A percentile compares a stretch with the other conserved stretches of the same genome.
Conservation (phyloP, 768 basidiomycete species). For the Podaxis sp. region DNA sequence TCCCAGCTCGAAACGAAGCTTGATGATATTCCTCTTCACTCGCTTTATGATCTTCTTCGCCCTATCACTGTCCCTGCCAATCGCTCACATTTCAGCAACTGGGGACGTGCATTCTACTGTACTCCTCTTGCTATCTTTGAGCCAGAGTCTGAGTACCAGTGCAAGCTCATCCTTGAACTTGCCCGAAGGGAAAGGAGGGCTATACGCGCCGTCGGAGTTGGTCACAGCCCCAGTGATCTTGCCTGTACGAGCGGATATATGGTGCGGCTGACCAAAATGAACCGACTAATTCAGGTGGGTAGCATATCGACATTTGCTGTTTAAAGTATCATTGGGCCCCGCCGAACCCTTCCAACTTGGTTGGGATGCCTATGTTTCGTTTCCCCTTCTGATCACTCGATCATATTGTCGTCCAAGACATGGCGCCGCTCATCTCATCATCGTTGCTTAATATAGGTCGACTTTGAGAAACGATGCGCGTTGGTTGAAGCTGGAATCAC, state of each 20-base stretch:
- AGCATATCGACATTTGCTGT: constrained; percentile 6
- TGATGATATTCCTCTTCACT: constrained; percentile 38
- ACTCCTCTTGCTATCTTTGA: constrained; percentile 69
- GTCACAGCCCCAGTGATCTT: constrained; percentile 92
- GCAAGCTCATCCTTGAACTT: constrained; percentile 74
- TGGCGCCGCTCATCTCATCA: constrained; percentile 9
- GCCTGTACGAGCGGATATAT: constrained; percentile 88
- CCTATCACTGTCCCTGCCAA: constrained; percentile 50
- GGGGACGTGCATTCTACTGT: constrained; percentile 81
- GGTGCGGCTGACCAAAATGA: constrained; percentile 73
- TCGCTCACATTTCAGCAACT: constrained; percentile 68
- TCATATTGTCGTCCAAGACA: neutral
- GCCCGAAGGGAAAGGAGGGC: constrained; percentile 69
- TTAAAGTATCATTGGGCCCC: neutral
- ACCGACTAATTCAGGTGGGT: constrained; percentile 75
- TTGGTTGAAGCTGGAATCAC: constrained; percentile 78
- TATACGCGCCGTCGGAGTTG: constrained; percentile 83
- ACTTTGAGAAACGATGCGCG: constrained; percentile 63
- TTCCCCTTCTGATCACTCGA: constrained; percentile 1
- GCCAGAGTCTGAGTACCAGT: constrained; percentile 68
- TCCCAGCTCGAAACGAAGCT: constrained; percentile 29
- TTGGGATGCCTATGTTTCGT: constrained; percentile 7
- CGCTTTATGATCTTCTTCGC: constrained; percentile 52
- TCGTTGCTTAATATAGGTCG: constrained; percentile 48
- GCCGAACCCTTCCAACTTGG: neutral